Conservation (phyloP, 2,329 filamentous ascomycete genomes). For the Fusarium armeniacum region DNA sequence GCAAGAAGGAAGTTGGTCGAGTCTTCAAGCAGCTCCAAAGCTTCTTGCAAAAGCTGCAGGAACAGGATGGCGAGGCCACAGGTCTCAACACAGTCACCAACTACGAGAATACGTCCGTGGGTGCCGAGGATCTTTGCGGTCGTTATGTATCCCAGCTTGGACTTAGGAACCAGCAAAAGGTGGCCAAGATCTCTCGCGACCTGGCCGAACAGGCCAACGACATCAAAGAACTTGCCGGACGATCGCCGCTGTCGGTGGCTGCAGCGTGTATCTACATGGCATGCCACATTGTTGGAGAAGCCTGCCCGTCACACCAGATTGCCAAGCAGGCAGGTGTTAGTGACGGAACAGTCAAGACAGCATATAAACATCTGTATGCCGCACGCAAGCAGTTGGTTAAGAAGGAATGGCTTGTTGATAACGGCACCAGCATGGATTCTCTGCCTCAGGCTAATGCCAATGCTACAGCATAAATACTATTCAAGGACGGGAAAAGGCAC, state of each 20-base stretch:
- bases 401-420: conserved; percentile 77
- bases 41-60: conserved; percentile 83
- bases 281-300: conserved; percentile 84
- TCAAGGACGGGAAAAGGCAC: conserved; percentile 1
- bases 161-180: conserved; percentile 77
- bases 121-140: conserved; percentile 85
- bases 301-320: conserved; percentile 86
- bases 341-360: conserved; percentile 95
- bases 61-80: conserved; percentile 63
- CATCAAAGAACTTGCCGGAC: conserved; percentile 86
- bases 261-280: conserved; percentile 98
- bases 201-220: conserved; percentile 83
- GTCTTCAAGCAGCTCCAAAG: conserved; percentile 95
- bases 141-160: conserved; percentile 90
- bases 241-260: conserved; percentile 93
- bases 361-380: conserved; percentile 88
- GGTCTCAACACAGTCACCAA: conserved; percentile 71
- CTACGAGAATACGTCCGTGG: conserved; percentile 83
- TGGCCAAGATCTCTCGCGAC: conserved; percentile 83
- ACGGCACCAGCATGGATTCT: conserved; percentile 78
- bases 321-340: conserved; percentile 88
- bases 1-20: conserved; percentile 96
- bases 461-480: conserved; percentile 10
- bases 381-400: conserved; percentile 81
- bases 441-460: conserved; percentile 66